phyloP scores from a whole-genome alignment of 2,329 filamentous ascomycete species.

The Aspergillus jensenii region DNA sequence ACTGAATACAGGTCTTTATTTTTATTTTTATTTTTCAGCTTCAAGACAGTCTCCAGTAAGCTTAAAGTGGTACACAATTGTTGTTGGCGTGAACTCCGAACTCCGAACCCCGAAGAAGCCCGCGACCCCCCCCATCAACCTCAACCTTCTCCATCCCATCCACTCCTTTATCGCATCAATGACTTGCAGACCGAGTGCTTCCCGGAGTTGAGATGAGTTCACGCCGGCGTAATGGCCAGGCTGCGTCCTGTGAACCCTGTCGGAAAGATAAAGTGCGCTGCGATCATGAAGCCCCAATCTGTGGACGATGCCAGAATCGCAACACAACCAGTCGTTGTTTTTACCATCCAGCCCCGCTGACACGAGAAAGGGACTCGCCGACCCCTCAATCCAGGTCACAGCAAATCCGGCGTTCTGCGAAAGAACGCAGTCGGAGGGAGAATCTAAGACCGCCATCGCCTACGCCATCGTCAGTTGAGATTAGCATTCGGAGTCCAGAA shows the following conservation, averaged over 20 bases:
- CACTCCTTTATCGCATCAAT: neutral
- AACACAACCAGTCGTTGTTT: constrained; percentile 23
- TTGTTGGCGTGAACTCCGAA: neutral
- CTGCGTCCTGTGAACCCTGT: constrained; percentile 34
- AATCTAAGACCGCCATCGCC: neutral
- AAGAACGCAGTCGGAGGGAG: neutral
- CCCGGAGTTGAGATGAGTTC: constrained; percentile 9
- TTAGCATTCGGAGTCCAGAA: constrained; percentile 1
- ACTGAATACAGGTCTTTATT: neutral
- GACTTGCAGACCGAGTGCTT: neutral
- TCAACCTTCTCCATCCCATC: no score
- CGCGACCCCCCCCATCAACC: neutral
- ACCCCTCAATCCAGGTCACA: neutral
- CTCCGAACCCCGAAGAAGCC: constrained; percentile 2
- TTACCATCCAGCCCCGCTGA: constrained; percentile 35
- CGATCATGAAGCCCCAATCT: constrained; percentile 29
- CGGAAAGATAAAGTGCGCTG: constrained; percentile 34
- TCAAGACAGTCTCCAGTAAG: neutral
- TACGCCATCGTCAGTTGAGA: constrained; percentile 5
- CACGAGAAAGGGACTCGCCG: constrained; percentile 4
- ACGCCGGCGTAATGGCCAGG: constrained; percentile 31
- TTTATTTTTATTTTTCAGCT: no score
- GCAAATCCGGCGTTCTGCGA: neutral
- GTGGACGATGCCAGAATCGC: constrained; percentile 28
- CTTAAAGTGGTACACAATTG: neutral